Percentiles rank a stretch among this genome's conserved stretches.
Conservation (phyloP, 768 basidiomycete genomes). For the Pleurotus eryngii region DNA sequence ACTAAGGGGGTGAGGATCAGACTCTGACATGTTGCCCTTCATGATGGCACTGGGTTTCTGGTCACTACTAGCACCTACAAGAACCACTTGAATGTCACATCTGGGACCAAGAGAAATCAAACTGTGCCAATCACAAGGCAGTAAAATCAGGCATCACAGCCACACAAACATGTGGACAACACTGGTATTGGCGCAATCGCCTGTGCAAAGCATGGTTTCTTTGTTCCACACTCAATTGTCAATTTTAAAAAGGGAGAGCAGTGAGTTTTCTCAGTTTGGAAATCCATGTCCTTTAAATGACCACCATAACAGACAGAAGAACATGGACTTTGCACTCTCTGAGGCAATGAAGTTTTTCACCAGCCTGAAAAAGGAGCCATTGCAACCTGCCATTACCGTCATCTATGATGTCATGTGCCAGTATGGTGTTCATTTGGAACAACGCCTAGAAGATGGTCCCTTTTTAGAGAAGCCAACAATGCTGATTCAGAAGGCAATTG, state of each 20-base stretch:
- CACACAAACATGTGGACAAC: conserved; percentile 14
- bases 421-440: conserved; percentile 16
- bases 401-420: conserved; percentile 29
- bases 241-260: conserved; percentile 28
- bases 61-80: too few species aligned
- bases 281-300: conserved; percentile 1
- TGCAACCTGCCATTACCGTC: background rate
- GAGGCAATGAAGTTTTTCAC: conserved; percentile 14
- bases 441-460: conserved; percentile 10
- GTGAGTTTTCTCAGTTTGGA: conserved; percentile 10
- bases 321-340: conserved; percentile 24
- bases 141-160: conserved; percentile 14
- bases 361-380: background rate
- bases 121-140: conserved; percentile 16
- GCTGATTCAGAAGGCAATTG: background rate
- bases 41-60: too few species aligned
- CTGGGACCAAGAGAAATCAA: conserved; percentile 11
- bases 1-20: too few species aligned
- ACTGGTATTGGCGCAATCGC: conserved; percentile 27
- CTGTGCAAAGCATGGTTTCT: conserved; percentile 29
- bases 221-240: conserved; percentile 23
- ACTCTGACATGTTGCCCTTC: too few species aligned
- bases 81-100: conserved; percentile 16
- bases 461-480: conserved; percentile 6
- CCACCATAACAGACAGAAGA: conserved; percentile 17